A percentile compares a stretch with the other conserved stretches of the same genome.
Evolutionary conservation across 495 filamentous ascomycete genomes (phyloP).

Genomic region (Annulohypoxylon nitens): DNA sequence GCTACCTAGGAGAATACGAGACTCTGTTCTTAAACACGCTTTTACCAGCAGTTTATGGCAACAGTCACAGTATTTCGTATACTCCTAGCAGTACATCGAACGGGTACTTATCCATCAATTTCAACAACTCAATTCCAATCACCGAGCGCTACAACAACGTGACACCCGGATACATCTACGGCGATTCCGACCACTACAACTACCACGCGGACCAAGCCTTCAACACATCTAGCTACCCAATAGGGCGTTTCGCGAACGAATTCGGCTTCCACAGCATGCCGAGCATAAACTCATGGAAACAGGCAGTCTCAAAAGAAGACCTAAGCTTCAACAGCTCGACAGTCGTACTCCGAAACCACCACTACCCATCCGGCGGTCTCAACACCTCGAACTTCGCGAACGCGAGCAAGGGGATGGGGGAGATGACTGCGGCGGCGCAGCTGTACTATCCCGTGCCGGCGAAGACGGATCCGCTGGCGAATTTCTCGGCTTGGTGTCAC

Average conservation of each 20-base stretch:
- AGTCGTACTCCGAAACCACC: constrained; percentile 73
- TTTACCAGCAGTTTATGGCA: constrained; percentile 71
- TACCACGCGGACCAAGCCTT: constrained; percentile 70
- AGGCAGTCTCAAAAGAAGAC: constrained; percentile 65
- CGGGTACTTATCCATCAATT: constrained; percentile 70
- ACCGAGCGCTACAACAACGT: constrained; percentile 71
- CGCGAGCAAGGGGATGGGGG: constrained; percentile 64
- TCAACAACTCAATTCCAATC: constrained; percentile 69
- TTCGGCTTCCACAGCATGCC: constrained; percentile 79
- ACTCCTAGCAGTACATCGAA: constrained; percentile 76
- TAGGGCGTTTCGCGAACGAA: constrained; percentile 75
- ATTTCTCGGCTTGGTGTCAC: constrained; percentile 78
- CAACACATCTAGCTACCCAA: constrained; percentile 68
- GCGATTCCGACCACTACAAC: constrained; percentile 78
- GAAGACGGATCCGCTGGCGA: constrained; percentile 67
- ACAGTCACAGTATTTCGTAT: constrained; percentile 75
- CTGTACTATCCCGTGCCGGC: constrained; percentile 73
- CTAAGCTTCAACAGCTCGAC: constrained; percentile 72
- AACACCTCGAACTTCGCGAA: constrained; percentile 62
- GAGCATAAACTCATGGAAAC: constrained; percentile 70
- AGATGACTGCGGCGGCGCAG: constrained; percentile 74
- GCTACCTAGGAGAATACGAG: constrained; percentile 70
- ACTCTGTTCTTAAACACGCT: constrained; percentile 72
- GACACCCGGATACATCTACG: constrained; percentile 69
- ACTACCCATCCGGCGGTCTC: constrained; percentile 68